These are phyloP conservation scores for Leccinum ponderosum DNA, from an alignment of 1,284 basidiomycete species.

Conservation along the genomic window DNA sequence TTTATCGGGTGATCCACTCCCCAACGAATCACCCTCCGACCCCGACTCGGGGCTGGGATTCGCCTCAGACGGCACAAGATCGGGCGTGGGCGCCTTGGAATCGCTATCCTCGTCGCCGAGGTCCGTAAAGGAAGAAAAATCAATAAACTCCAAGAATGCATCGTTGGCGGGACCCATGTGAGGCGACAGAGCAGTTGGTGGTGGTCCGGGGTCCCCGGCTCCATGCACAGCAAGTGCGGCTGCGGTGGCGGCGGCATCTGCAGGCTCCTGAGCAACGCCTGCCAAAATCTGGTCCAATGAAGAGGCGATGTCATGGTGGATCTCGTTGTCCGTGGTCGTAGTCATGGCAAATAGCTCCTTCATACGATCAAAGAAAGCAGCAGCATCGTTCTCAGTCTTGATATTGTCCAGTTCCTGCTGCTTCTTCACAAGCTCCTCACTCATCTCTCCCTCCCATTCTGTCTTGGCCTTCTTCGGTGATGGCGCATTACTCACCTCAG, in stretches of 20 bases:
- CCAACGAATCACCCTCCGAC: slow-evolving; percentile 53
- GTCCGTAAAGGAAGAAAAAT: slow-evolving; percentile 61
- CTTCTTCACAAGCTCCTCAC: slow-evolving; percentile 53
- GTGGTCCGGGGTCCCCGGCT: slow-evolving; percentile 30
- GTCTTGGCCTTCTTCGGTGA: slow-evolving; percentile 70
- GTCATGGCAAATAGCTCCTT: slow-evolving; percentile 57
- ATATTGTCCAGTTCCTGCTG: slow-evolving; percentile 56
- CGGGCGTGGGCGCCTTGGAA: slow-evolving; percentile 69
- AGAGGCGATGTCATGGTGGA: slow-evolving; percentile 55
- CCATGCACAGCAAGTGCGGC: slow-evolving; percentile 34
- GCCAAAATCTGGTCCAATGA: slow-evolving; percentile 64
- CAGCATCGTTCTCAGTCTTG: slow-evolving; percentile 66
- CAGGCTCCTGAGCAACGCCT: slow-evolving; percentile 44
- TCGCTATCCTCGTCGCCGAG: slow-evolving; percentile 60
- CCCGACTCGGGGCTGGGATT: slow-evolving; percentile 76
- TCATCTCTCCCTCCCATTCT: slow-evolving; percentile 64
- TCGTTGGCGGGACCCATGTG: slow-evolving; percentile 37
- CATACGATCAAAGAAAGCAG: slow-evolving; percentile 61
- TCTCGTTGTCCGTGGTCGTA: slow-evolving; percentile 44
- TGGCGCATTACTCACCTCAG: slow-evolving; percentile 51
- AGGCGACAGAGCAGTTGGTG: slow-evolving; percentile 38
- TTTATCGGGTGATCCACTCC: slow-evolving; percentile 38
- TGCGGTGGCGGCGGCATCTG: slow-evolving; percentile 34
- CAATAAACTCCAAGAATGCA: slow-evolving; percentile 51
- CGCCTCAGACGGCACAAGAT: slow-evolving; percentile 69